Percentiles rank a stretch among this genome's conserved stretches.
Evolutionary conservation across 2,329 filamentous ascomycete genomes (phyloP).

Genomic region (Verticillium nonalfalfae): DNA sequence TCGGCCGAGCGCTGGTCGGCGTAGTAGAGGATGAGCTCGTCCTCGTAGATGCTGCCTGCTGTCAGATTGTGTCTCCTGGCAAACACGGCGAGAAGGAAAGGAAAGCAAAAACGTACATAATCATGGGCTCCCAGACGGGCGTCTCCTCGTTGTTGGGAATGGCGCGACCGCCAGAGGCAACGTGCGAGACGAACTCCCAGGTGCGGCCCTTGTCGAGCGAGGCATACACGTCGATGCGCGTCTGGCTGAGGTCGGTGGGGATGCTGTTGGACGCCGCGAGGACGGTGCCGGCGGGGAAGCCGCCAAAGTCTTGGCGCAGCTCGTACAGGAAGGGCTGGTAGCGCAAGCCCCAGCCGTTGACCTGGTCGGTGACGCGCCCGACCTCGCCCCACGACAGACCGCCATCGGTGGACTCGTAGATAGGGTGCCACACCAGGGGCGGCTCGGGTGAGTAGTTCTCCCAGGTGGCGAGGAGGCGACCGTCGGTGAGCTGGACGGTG

Average conservation of each 20-base stretch:
- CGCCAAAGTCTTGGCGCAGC: slow-evolving; percentile 50
- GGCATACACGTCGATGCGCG: slow-evolving; percentile 65
- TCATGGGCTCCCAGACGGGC: slow-evolving; percentile 68
- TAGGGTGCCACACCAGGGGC: slow-evolving; percentile 47
- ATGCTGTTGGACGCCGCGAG: slow-evolving; percentile 56
- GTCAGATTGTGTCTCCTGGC: background rate
- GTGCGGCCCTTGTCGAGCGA: slow-evolving; percentile 52
- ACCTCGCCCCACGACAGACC: slow-evolving; percentile 58
- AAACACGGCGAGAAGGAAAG: background rate
- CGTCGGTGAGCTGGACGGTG: slow-evolving; percentile 28
- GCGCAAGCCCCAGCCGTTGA: slow-evolving; percentile 57
- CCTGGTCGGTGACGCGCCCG: slow-evolving; percentile 55
- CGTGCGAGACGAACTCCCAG: slow-evolving; percentile 62
- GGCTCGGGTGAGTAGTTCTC: slow-evolving; percentile 52
- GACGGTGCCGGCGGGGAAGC: slow-evolving; percentile 56
- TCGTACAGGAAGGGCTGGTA: slow-evolving; percentile 66
- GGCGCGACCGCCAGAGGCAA: slow-evolving; percentile 58
- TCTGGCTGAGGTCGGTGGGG: slow-evolving; percentile 51
- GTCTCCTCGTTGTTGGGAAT: slow-evolving; percentile 57
- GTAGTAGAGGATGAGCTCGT: slow-evolving; percentile 60
- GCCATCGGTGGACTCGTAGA: slow-evolving; percentile 44
- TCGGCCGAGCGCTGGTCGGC: slow-evolving; percentile 62
- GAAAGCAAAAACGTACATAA: slow-evolving; percentile 18
- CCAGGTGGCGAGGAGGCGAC: slow-evolving; percentile 37
- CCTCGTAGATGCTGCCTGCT: slow-evolving; percentile 37